A percentile compares a stretch with the other conserved stretches of the same genome.
These are phyloP conservation scores for Metschnikowia corniflorae DNA, from an alignment of 805 yeast genomes.

Conservation along the genomic window DNA sequence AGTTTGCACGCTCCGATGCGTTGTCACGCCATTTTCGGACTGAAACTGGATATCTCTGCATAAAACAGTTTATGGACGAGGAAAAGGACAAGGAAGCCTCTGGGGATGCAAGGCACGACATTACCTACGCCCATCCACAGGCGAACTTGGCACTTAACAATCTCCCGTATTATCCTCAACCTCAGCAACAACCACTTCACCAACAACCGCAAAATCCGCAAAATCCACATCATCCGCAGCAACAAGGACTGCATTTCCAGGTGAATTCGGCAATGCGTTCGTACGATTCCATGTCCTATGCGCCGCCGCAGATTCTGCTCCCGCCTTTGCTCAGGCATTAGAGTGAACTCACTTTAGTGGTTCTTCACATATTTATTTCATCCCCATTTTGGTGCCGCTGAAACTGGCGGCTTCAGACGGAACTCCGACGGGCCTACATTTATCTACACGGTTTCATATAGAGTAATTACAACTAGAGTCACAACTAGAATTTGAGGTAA, in stretches of 20 bases:
- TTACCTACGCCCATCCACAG: slow-evolving; percentile 1
- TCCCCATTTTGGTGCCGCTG: too few species aligned
- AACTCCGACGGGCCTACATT: too few species aligned
- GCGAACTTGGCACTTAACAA: background rate
- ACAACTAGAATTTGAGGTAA: too few species aligned
- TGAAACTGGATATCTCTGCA: slow-evolving; percentile 69
- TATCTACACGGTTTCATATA: too few species aligned
- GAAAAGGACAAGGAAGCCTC: slow-evolving; percentile 28
- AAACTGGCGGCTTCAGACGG: too few species aligned
- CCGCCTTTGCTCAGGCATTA: slow-evolving; percentile 14
- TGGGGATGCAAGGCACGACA: background rate
- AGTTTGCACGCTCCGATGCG: slow-evolving; percentile 76
- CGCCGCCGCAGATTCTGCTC: slow-evolving; percentile 9
- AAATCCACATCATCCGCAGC: background rate
- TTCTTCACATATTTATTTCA: too few species aligned
- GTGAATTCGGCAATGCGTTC: background rate
- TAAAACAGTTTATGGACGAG: slow-evolving; percentile 61
- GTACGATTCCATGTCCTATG: slow-evolving; percentile 3
- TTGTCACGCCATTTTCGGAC: slow-evolving; percentile 72
- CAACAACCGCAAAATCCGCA: background rate
- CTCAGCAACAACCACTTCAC: background rate
- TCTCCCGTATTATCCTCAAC: background rate
- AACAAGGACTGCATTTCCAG: background rate
- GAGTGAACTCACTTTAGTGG: background rate
- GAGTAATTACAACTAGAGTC: too few species aligned